phyloP scores from a whole-genome alignment of 768 basidiomycete species.

The Asterophora parasitica region DNA sequence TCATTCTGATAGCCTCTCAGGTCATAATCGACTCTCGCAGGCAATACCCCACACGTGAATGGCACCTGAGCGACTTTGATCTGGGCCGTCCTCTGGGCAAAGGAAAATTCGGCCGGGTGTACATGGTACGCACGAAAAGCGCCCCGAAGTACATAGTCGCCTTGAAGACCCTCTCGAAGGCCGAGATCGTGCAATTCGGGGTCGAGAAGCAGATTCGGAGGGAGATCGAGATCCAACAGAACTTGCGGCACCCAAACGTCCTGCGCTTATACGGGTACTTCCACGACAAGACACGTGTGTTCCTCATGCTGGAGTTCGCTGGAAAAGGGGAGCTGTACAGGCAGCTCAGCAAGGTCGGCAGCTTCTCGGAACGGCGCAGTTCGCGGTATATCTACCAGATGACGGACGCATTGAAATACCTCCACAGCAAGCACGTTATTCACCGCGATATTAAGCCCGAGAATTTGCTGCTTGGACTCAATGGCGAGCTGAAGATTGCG shows the following conservation, averaged over 20 bases:
- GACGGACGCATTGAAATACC: slow-evolving; percentile 90
- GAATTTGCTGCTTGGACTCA: slow-evolving; percentile 89
- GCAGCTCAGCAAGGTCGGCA: slow-evolving; percentile 80
- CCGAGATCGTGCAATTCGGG: slow-evolving; percentile 83
- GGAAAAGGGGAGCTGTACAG: slow-evolving; percentile 97
- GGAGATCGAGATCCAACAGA: slow-evolving; percentile 98
- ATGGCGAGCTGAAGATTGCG: slow-evolving; percentile 96
- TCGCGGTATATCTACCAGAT: slow-evolving; percentile 94
- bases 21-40: slow-evolving; percentile 26
- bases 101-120: slow-evolving; percentile 97
- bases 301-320: slow-evolving; percentile 97
- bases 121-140: slow-evolving; percentile 92
- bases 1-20: background rate
- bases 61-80: slow-evolving; percentile 83
- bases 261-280: slow-evolving; percentile 95
- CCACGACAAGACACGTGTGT: slow-evolving; percentile 96
- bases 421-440: slow-evolving; percentile 97
- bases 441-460: slow-evolving; percentile 99
- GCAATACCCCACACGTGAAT: slow-evolving; percentile 72
- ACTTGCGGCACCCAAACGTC: slow-evolving; percentile 92
- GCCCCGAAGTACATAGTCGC: slow-evolving; percentile 91
- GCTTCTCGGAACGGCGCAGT: slow-evolving; percentile 84
- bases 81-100: slow-evolving; percentile 95
- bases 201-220: slow-evolving; percentile 96
- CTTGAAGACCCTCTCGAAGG: slow-evolving; percentile 94